Conservation (phyloP, 306 rosid species). For the Phaseolus lunatus region DNA sequence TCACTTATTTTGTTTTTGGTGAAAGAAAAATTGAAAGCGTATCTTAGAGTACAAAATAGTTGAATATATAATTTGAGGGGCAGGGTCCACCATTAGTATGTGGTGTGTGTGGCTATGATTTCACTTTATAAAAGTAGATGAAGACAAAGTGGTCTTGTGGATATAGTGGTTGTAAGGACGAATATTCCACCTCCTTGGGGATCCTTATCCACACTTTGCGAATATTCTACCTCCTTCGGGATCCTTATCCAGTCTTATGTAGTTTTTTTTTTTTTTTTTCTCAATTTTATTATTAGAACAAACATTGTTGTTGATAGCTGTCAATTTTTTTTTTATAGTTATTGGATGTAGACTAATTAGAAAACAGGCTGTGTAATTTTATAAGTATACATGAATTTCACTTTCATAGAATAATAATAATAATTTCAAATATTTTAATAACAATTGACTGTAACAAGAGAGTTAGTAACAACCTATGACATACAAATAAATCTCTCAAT, state of each 20-base stretch:
- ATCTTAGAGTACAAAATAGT: not conserved
- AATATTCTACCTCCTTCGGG: constrained; percentile 43
- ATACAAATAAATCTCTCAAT: too few species aligned
- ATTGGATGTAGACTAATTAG: too few species aligned
- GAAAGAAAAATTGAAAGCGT: constrained; percentile 22
- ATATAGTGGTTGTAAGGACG: constrained; percentile 18
- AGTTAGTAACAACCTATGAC: too few species aligned
- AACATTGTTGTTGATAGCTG: not conserved
- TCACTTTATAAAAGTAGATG: constrained; percentile 6
- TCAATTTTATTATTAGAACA: not conserved
- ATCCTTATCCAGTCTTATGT: constrained; percentile 45
- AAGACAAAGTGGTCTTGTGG: constrained; percentile 42
- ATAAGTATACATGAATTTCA: not conserved
- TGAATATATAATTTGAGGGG: not conserved
- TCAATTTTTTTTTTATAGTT: not conserved
- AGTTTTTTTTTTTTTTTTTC: not conserved
- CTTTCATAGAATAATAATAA: not conserved
- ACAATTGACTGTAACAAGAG: not conserved
- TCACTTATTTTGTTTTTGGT: constrained; percentile 30
- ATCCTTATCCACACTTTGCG: constrained; percentile 46
- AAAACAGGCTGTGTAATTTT: not conserved
- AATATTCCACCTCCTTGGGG: constrained; percentile 43
- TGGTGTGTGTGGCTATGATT: constrained; percentile 34
- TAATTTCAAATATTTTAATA: not conserved
- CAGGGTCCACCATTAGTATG: constrained; percentile 33